phyloP scores from a whole-genome alignment of 2,329 filamentous ascomycete species.

The Pseudogymnoascus pannorum region DNA sequence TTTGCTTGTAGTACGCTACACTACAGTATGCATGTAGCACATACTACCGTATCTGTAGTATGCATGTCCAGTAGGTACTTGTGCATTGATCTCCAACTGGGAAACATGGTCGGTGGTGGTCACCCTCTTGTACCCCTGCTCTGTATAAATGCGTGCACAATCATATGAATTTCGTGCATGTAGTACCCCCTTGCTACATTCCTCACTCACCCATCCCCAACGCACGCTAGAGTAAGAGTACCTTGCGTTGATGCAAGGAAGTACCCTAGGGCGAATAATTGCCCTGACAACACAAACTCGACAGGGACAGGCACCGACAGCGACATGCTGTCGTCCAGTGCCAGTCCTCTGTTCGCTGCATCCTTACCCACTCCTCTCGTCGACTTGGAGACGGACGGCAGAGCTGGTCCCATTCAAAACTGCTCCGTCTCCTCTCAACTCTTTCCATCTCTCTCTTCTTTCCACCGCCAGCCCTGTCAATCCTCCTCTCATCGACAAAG shows the following conservation, averaged over 20 bases:
- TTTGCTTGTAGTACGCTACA: neutral
- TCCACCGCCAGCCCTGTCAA: neutral
- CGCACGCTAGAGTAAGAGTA: conserved; percentile 2
- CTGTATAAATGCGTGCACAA: neutral
- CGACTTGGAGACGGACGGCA: conserved; percentile 3
- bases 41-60: too few relatives aligned
- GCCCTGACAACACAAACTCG: conserved; percentile 8
- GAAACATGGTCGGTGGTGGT: neutral
- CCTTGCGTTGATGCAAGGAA: neutral
- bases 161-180: neutral
- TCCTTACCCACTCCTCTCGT: conserved; percentile 8
- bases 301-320: neutral
- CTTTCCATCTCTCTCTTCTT: neutral
- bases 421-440: neutral
- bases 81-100: conserved; percentile 1
- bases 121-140: neutral
- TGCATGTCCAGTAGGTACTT: neutral
- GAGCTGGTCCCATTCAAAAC: conserved; percentile 8
- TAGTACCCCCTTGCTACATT: neutral
- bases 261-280: conserved; percentile 6
- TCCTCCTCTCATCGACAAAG: neutral
- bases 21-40: too few relatives aligned
- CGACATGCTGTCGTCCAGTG: conserved; percentile 5
- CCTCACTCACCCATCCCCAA: neutral
- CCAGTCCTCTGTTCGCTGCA: neutral